These are phyloP conservation scores for Exophiala mesophila DNA, from an alignment of 2,329 filamentous ascomycete species.

Conservation along the genomic window DNA sequence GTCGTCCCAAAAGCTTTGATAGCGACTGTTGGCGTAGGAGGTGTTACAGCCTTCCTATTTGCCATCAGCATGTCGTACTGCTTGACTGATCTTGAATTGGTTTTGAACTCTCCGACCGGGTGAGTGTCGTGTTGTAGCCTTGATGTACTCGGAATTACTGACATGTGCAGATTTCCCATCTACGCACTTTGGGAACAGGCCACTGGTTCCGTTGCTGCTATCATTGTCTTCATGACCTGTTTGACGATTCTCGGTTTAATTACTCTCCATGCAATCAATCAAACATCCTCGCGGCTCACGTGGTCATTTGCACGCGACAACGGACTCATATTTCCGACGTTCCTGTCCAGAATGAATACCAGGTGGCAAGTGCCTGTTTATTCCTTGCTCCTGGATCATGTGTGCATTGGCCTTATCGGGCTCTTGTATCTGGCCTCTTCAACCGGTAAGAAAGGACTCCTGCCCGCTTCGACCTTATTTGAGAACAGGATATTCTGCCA, in stretches of 20 bases:
- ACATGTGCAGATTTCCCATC: no score
- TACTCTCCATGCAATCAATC: conserved; percentile 22
- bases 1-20: conserved; percentile 33
- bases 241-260: conserved; percentile 12
- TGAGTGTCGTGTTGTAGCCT: no score
- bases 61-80: conserved; percentile 9
- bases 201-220: no score
- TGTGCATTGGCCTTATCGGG: conserved; percentile 26
- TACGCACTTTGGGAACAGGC: no score
- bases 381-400: conserved; percentile 20
- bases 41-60: conserved; percentile 27
- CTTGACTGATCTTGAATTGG: conserved; percentile 16
- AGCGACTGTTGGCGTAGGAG: conserved; percentile 32
- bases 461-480: conserved; percentile 7
- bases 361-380: conserved; percentile 23
- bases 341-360: conserved; percentile 25
- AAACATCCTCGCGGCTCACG: conserved; percentile 28
- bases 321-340: conserved; percentile 15
- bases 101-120: no score
- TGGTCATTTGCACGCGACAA: conserved; percentile 30
- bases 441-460: conserved; percentile 10
- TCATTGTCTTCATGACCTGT: no score
- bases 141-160: no score
- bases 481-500: no score
- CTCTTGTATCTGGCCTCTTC: conserved; percentile 28